Evolutionary conservation across 768 basidiomycete species (phyloP), one percentile per base, ranked within the genome.

Genomic region (Russula griseocarnosa): DNA sequence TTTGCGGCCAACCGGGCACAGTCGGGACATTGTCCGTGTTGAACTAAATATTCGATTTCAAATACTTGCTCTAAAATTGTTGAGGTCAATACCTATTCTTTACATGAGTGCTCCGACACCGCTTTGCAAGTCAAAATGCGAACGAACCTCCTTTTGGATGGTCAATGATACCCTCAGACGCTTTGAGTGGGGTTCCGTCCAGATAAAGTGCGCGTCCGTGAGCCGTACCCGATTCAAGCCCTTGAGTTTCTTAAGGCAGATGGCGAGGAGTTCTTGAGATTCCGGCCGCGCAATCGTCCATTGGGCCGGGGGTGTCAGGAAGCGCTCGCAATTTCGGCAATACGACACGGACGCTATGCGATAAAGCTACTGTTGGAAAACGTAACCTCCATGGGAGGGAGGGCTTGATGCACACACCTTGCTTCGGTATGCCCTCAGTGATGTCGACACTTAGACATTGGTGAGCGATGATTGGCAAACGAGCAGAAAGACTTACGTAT

Each of bases 171-270:
- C 86, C 53, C 93, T 84, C 66, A 98, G 74, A 42, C 97, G 83
- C 72, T 95, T 94, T 44, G 92, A 94, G 76, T 99, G 96, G 3
- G 97, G 97, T 72, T 99, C 97, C 24, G 97, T 99, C 97, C 97
- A 99, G 71, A 98, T 93, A 74, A 98, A 98, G 67, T 94, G 92
- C 2, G 97, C 97, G 66, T 98, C 96, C n/a, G 97, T 95, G 49
- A 99, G 77, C 55, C 96, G 90, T 30, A 98, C 94, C 79, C 93
- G 95, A 70, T 86, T 88, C 26, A 98, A 79, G 3, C 94, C 94
- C 73, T 95, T 96, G 70, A 98, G 85, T 74, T 95, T 96, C 73
- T 91, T 92, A 63, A 99, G 77, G 74, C 97, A 98, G 62, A 98
- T 87, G 3, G 96, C 91, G 36, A 99, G 82, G 28, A 99, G 81